Conservation (phyloP, 768 basidiomycete species). For the Leccinum rimulosum region DNA sequence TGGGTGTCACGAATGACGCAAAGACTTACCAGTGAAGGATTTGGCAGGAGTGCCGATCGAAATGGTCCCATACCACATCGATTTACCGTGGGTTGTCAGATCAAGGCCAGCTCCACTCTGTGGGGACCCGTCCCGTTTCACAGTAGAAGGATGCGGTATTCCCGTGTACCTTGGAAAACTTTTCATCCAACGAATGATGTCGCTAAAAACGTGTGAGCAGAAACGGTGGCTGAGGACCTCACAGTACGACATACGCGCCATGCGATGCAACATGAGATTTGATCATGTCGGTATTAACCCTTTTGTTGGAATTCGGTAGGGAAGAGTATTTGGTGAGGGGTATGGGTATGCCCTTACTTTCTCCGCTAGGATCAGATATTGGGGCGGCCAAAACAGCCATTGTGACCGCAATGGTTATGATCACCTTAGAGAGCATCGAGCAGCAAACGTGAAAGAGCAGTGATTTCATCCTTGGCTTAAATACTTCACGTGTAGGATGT, state of each 20-base stretch:
- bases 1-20: background rate
- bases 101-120: background rate
- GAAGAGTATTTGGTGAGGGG: slow-evolving; percentile 4
- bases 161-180: slow-evolving; percentile 1
- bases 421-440: too few species aligned
- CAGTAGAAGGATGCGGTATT: background rate
- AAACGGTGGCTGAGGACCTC: background rate
- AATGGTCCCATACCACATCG: slow-evolving; percentile 12
- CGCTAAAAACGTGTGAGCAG: background rate
- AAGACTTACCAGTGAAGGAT: background rate
- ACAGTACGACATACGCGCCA: slow-evolving; percentile 1
- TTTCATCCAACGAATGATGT: background rate
- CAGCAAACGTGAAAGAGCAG: too few species aligned
- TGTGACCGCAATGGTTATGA: background rate
- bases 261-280: slow-evolving; percentile 1
- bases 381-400: slow-evolving; percentile 5
- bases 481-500: too few species aligned
- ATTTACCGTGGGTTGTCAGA: background rate
- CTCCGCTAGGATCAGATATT: background rate
- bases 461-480: too few species aligned
- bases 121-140: background rate
- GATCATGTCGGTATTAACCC: background rate
- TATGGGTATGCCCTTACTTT: background rate
- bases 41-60: background rate
- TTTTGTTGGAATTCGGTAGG: slow-evolving; percentile 1